Evolutionary conservation across 345 rosid genomes (phyloP).

Genomic region (Citrus trifoliata): DNA sequence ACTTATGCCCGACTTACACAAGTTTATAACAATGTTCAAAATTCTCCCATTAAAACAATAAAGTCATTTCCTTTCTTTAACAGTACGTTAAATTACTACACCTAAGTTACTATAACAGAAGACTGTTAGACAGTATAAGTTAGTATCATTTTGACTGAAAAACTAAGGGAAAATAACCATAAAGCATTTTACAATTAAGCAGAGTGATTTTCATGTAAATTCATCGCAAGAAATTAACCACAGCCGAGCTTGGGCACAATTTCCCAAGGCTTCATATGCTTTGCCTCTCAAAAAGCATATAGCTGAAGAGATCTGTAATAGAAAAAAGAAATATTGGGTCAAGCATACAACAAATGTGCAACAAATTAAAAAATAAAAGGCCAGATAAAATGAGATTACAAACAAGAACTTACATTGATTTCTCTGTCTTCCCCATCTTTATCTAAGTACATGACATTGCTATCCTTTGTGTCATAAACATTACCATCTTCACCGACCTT

Average conservation of each 20-base stretch:
- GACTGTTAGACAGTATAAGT: not conserved
- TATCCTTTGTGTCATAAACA: constrained; percentile 67
- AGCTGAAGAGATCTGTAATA: constrained; percentile 77
- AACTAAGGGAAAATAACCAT: not conserved
- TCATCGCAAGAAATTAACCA: constrained; percentile 49
- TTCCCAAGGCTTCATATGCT: constrained; percentile 91
- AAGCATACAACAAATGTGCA: not conserved
- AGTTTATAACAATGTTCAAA: not conserved
- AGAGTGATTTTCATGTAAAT: not conserved
- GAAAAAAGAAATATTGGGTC: not conserved
- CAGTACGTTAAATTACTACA: not conserved
- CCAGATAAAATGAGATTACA: not conserved
- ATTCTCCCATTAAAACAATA: not conserved
- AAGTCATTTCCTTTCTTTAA: not conserved
- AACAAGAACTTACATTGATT: constrained; percentile 57
- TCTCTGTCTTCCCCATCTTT: constrained; percentile 95
- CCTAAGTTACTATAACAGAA: not conserved
- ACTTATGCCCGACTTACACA: not conserved
- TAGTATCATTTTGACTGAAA: not conserved
- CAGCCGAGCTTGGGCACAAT: constrained; percentile 81
- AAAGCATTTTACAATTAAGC: not conserved
- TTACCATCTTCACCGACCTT: constrained; percentile 85
- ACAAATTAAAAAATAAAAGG: not conserved
- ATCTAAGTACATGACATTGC: constrained; percentile 61
- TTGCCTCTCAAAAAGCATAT: constrained; percentile 92